A percentile compares a stretch with the other conserved stretches of the same genome.
Evolutionary conservation across 352 stramenopile genomes (phyloP).

Genomic region (Phytophthora rubi): DNA sequence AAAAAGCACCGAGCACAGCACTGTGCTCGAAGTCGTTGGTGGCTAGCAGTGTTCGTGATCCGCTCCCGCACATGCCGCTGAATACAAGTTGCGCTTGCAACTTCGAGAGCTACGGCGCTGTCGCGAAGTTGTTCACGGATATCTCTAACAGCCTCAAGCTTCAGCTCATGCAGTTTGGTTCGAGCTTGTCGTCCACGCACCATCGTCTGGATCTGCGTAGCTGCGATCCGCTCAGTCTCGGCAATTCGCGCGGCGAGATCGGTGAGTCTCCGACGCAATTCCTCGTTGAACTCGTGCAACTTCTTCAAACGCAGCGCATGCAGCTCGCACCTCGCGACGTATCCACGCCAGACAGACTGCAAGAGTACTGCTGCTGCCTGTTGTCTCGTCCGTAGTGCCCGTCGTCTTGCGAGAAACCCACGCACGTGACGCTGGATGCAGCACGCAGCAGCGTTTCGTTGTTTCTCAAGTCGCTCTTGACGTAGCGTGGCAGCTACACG

Average conservation of each 20-base stretch:
- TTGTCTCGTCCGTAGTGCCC: constrained; percentile 20
- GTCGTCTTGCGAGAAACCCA: constrained; percentile 34
- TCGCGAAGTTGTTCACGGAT: constrained; percentile 19
- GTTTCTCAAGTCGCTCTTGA: constrained; percentile 22
- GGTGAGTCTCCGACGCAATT: constrained; percentile 14
- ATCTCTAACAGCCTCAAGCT: constrained; percentile 25
- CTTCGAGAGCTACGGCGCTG: constrained; percentile 25
- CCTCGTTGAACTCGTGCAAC: constrained; percentile 9
- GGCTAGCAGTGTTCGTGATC: constrained; percentile 17
- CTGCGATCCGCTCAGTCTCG: constrained; percentile 30
- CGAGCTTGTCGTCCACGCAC: constrained; percentile 33
- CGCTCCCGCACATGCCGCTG: constrained; percentile 45
- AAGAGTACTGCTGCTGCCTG: constrained; percentile 30
- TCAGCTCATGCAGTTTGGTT: constrained; percentile 21
- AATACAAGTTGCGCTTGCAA: constrained; percentile 39
- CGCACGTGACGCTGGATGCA: constrained; percentile 50
- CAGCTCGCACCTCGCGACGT: constrained; percentile 27
- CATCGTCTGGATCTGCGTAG: constrained; percentile 40
- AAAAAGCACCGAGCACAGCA: constrained; percentile 49
- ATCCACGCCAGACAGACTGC: constrained; percentile 46
- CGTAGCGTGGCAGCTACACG: constrained; percentile 13
- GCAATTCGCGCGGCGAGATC: constrained; percentile 24
- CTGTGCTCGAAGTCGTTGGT: constrained; percentile 37
- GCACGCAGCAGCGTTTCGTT: constrained; percentile 31
- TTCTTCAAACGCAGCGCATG: constrained; percentile 13